Conservation (phyloP, 2,329 filamentous ascomycete genomes). For the Exophiala spinifera region DNA sequence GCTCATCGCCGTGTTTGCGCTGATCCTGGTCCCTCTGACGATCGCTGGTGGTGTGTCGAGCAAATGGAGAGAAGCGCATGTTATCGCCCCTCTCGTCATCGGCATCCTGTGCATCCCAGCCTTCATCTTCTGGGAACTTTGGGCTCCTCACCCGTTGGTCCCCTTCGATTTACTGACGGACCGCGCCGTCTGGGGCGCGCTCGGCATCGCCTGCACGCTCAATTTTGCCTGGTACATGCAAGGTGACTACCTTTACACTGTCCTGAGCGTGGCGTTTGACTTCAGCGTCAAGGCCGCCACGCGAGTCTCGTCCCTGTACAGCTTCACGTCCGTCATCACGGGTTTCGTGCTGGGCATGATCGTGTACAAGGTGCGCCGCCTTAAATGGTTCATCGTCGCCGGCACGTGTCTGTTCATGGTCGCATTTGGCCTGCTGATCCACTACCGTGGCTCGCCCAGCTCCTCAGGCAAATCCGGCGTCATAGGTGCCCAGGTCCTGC, state of each 20-base stretch:
- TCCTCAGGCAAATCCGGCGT: slow-evolving; percentile 52
- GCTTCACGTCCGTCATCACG: slow-evolving; percentile 55
- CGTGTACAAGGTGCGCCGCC: slow-evolving; percentile 56
- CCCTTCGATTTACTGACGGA: slow-evolving; percentile 62
- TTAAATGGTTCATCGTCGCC: slow-evolving; percentile 62
- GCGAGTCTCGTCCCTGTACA: slow-evolving; percentile 60
- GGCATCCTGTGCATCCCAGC: slow-evolving; percentile 50
- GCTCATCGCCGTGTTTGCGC: slow-evolving; percentile 50
- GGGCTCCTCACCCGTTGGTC: slow-evolving; percentile 50
- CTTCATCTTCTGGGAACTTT: slow-evolving; percentile 56
- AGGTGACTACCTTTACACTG: slow-evolving; percentile 62
- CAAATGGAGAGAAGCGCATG: slow-evolving; percentile 51
- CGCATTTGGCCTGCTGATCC: slow-evolving; percentile 64
- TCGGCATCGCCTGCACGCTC: slow-evolving; percentile 57
- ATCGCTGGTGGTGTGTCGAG: slow-evolving; percentile 50
- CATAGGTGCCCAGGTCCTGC: slow-evolving; percentile 60
- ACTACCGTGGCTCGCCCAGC: slow-evolving; percentile 55
- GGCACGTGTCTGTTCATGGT: slow-evolving; percentile 61
- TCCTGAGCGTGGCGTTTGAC: slow-evolving; percentile 60
- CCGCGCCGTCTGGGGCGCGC: slow-evolving; percentile 61
- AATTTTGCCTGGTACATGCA: slow-evolving; percentile 63
- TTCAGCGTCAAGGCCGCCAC: slow-evolving; percentile 57
- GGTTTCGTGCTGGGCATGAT: slow-evolving; percentile 57
- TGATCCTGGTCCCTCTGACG: slow-evolving; percentile 57
- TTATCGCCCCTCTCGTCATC: slow-evolving; percentile 52